Conservation (phyloP, 2,329 filamentous ascomycete genomes). For the Sphaerulina populicola region DNA sequence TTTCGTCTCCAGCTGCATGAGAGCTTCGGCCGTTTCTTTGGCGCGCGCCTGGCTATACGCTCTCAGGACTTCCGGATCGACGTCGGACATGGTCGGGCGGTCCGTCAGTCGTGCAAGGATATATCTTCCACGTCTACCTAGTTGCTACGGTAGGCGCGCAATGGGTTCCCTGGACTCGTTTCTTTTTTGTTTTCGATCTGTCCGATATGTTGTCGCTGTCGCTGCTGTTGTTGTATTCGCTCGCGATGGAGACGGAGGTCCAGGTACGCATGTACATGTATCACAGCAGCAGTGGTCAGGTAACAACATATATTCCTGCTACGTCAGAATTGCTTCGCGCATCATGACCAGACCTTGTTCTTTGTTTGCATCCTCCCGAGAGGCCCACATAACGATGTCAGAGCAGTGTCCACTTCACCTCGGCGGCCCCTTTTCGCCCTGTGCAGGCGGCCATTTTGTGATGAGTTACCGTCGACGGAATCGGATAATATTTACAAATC, state of each 20-base stretch:
- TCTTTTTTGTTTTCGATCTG: neutral
- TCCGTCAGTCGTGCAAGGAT: neutral
- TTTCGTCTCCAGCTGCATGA: slow-evolving; percentile 2
- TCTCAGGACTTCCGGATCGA: slow-evolving; percentile 4
- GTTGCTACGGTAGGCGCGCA: neutral
- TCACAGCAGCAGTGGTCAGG: neutral
- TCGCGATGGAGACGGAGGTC: neutral
- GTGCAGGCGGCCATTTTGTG: neutral
- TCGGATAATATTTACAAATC: too few relatives aligned
- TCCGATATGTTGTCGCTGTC: neutral
- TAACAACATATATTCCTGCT: neutral
- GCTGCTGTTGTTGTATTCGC: neutral
- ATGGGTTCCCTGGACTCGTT: neutral
- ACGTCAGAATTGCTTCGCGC: slow-evolving; percentile 5
- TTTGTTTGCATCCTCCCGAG: neutral
- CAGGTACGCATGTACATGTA: too few relatives aligned
- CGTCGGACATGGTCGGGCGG: slow-evolving; percentile 1
- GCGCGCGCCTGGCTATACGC: slow-evolving; percentile 7
- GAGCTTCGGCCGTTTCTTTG: slow-evolving; percentile 6
- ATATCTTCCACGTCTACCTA: neutral
- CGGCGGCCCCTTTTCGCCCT: neutral
- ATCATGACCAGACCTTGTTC: neutral
- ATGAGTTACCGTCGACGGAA: neutral
- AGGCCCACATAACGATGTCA: slow-evolving; percentile 9
- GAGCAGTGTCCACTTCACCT: neutral